These are phyloP conservation scores for Lachancea quebecensis DNA, from an alignment of 805 yeast genomes.

Conservation along the genomic window DNA sequence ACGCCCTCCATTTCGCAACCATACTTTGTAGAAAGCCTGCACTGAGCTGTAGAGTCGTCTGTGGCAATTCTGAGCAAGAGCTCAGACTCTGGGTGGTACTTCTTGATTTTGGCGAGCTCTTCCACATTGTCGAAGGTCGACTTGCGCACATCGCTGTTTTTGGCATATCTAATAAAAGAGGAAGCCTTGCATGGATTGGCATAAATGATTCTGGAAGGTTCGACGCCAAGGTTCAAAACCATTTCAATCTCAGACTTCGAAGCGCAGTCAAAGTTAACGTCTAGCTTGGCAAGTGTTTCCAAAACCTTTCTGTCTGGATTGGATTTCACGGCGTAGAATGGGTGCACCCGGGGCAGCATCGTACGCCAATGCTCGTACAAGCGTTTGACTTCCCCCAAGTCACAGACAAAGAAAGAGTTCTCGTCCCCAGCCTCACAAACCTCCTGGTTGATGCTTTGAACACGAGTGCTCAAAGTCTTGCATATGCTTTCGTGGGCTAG, in stretches of 20 bases:
- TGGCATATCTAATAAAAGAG: conserved; percentile 70
- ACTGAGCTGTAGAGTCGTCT: conserved; percentile 81
- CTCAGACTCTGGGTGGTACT: conserved; percentile 60
- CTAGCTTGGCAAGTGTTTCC: conserved; percentile 48
- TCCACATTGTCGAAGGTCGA: conserved; percentile 88
- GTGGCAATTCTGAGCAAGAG: conserved; percentile 78
- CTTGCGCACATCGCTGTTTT: conserved; percentile 46
- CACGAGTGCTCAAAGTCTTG: conserved; percentile 35
- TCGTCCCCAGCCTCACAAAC: conserved; percentile 69
- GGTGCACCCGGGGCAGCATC: conserved; percentile 65
- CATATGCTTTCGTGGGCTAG: conserved; percentile 32
- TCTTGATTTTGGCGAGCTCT: conserved; percentile 68
- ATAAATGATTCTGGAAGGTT: conserved; percentile 65
- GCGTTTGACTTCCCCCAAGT: conserved; percentile 63
- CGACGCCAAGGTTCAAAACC: conserved; percentile 55
- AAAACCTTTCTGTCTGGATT: conserved; percentile 66
- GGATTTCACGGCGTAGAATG: conserved; percentile 94
- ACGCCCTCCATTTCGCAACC: conserved; percentile 67
- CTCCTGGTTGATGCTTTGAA: conserved; percentile 44
- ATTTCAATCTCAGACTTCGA: conserved; percentile 74
- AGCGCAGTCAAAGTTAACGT: conserved; percentile 89
- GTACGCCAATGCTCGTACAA: conserved; percentile 57
- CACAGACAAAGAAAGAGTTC: conserved; percentile 83
- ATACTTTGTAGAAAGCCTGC: conserved; percentile 80
- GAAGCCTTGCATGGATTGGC: conserved; percentile 94